A percentile compares a stretch with the other conserved stretches of the same genome.
Evolutionary conservation across 2,329 filamentous ascomycete genomes (phyloP).

Genomic region (Pyrenophora seminiperda): DNA sequence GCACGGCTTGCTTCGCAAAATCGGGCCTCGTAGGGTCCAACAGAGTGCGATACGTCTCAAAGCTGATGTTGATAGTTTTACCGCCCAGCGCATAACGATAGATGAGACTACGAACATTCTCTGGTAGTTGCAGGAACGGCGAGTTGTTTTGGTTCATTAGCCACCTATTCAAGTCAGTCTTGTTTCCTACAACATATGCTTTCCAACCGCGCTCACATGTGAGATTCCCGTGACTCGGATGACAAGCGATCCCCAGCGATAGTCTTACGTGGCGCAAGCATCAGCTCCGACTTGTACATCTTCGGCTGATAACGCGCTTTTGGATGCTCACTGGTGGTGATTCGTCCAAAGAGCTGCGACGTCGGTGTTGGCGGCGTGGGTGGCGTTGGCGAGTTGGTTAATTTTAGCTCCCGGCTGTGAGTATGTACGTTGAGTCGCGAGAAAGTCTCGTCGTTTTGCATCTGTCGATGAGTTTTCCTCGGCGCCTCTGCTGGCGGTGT

Average conservation of each 20-base stretch:
- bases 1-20: conserved; percentile 1
- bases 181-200: background rate
- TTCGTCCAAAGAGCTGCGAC: conserved; percentile 11
- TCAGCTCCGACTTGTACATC: conserved; percentile 18
- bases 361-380: conserved; percentile 12
- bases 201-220: conserved; percentile 19
- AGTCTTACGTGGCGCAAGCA: conserved; percentile 13
- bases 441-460: background rate
- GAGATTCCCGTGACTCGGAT: conserved; percentile 17
- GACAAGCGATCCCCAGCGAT: conserved; percentile 12
- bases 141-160: conserved; percentile 30
- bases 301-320: conserved; percentile 19
- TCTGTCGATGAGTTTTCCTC: conserved; percentile 14
- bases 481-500: conserved; percentile 30
- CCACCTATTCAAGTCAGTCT: conserved; percentile 24
- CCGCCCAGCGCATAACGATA: conserved; percentile 31
- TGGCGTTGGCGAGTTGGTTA: background rate
- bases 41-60: conserved; percentile 24
- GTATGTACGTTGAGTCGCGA: background rate
- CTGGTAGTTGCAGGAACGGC: conserved; percentile 32
- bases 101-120: conserved; percentile 28
- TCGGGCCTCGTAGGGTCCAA: background rate
- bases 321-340: conserved; percentile 12
- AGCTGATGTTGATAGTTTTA: conserved; percentile 34
- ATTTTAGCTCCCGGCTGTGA: background rate